Evolutionary conservation across 352 stramenopile species (phyloP), one percentile per base, ranked within the genome.

Genomic region (Discostella stelligera): DNA sequence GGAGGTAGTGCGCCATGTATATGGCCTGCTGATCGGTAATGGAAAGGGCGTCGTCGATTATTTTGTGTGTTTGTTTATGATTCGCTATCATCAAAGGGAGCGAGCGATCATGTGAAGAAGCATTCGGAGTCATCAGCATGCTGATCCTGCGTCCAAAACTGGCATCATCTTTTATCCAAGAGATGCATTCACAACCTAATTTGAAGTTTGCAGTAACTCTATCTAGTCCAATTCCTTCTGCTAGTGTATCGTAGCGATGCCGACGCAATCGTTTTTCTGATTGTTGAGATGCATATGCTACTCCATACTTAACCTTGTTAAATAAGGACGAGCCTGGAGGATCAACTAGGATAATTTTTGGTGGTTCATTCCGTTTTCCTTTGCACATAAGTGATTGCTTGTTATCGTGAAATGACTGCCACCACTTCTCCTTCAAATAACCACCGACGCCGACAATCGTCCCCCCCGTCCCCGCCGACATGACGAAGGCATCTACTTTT

Each of bases 161-260:
- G 30, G 32, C 23, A 14, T 2, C 23, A 55, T n/a, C 7, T 41
- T 53, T 41, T 16, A 14, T 20, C 74, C 74, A 82, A 30, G n/a
- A 25, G 32, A 77, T 62, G 23, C 23, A 37, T 21, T 87, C 93
- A 32, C 94, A 85, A 10, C 96, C 96, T 9, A 93, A 86, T 23
- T 90, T 67, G 77, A 99, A 98, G 83, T 99, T 99, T 32, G 93
- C 87, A 8, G 96, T 99, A 58, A 99, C 78, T 13, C 97, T 95
- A 84, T 99, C 97, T 62, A 99, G 95, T 66, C 97, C 97, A 49
- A 99, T 97, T 23, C 97, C 97, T 86, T 99, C 97, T 1, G 95
- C 95, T 64, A 99, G 94, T 41, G 96, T 98, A 84, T 99, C 96
- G 83, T 99, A 98, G 73, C 96, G 91, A 89, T 99, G 96, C 52